Conservation (phyloP, 2,329 filamentous ascomycete species). For the Trichophyton schoenleinii region DNA sequence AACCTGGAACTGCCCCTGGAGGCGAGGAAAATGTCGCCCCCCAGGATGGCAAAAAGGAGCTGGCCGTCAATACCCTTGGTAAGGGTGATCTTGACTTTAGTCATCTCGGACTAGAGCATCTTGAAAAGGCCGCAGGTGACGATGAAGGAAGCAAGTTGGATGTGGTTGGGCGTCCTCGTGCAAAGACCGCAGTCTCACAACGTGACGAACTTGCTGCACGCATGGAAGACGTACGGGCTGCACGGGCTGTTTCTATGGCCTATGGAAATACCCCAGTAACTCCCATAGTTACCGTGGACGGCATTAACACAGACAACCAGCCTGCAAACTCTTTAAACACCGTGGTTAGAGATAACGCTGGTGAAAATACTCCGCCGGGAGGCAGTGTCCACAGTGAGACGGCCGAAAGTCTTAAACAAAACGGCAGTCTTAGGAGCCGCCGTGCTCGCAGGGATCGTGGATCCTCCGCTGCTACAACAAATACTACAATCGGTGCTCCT, state of each 20-base stretch:
- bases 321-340: constrained; percentile 16
- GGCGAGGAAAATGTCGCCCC: constrained; percentile 21
- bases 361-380: constrained; percentile 53
- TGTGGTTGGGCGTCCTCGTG: constrained; percentile 21
- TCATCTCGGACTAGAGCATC: constrained; percentile 59
- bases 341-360: constrained; percentile 25
- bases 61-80: constrained; percentile 78
- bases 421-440: constrained; percentile 55
- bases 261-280: constrained; percentile 35
- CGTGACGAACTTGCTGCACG: constrained; percentile 44
- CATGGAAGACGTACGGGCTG: constrained; percentile 46
- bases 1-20: constrained; percentile 24
- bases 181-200: constrained; percentile 24
- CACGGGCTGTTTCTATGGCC: constrained; percentile 49
- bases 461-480: constrained; percentile 62
- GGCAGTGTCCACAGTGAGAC: constrained; percentile 54
- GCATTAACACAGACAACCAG: constrained; percentile 20
- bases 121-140: constrained; percentile 26
- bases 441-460: constrained; percentile 62
- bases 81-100: constrained; percentile 79
- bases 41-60: constrained; percentile 44
- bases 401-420: constrained; percentile 44
- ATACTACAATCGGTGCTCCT: constrained; percentile 58
- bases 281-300: constrained; percentile 27
- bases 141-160: constrained; percentile 28